A percentile compares a stretch with the other conserved stretches of the same genome.
Evolutionary conservation across 2,329 filamentous ascomycete genomes (phyloP).

Genomic region (Aspergillus amoenus): DNA sequence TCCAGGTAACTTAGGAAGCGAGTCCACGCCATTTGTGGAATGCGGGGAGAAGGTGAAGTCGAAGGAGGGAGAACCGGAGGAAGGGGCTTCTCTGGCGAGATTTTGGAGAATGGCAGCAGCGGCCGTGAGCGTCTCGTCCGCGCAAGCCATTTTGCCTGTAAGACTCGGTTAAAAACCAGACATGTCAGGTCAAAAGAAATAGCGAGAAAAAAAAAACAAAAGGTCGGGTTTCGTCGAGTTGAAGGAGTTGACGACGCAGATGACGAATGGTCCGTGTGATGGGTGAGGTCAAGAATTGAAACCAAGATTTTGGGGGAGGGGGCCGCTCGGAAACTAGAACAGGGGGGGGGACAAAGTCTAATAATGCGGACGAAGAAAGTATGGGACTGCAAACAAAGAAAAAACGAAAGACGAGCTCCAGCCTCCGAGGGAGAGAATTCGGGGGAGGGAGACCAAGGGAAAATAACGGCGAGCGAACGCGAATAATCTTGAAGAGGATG

Average conservation of each 20-base stretch:
- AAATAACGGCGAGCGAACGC: constrained; percentile 1
- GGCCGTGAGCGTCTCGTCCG: constrained; percentile 49
- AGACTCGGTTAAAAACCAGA: constrained; percentile 22
- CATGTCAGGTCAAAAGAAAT: constrained; percentile 18
- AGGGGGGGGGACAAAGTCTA: constrained; percentile 4
- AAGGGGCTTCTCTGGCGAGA: constrained; percentile 43
- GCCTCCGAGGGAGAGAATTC: not conserved
- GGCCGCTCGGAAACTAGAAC: constrained; percentile 4
- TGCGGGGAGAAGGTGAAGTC: constrained; percentile 34
- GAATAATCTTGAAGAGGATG: not conserved
- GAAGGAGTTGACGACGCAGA: not conserved
- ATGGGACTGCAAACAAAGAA: constrained; percentile 12
- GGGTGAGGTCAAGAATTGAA: not conserved
- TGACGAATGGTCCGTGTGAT: constrained; percentile 9
- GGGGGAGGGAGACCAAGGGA: constrained; percentile 1
- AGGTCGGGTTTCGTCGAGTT: not conserved
- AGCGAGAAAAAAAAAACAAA: constrained; percentile 3
- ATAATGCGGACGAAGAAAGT: constrained; percentile 9
- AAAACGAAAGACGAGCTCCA: constrained; percentile 1
- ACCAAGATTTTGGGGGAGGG: constrained; percentile 6
- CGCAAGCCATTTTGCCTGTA: constrained; percentile 46
- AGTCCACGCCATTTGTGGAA: constrained; percentile 50
- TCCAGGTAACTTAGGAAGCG: constrained; percentile 71
- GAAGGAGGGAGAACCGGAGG: constrained; percentile 35
- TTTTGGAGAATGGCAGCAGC: constrained; percentile 47